A percentile compares a stretch with the other conserved stretches of the same genome.
These are phyloP conservation scores for Saccharomycopsis schoenii DNA, from an alignment of 805 yeast genomes.

Conservation along the genomic window DNA sequence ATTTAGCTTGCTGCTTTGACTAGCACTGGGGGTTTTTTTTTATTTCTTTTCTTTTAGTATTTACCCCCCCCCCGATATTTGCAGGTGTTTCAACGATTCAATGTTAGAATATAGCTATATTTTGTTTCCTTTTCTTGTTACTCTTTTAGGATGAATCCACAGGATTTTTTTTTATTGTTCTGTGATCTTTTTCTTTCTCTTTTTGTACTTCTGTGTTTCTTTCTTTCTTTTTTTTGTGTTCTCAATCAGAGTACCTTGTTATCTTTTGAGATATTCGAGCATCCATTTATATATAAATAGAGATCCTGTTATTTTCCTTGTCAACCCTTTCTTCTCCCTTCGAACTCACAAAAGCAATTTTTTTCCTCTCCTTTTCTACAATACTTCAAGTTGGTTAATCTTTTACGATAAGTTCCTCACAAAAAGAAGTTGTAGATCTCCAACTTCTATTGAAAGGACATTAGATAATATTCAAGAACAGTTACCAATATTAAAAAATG, in stretches of 20 bases:
- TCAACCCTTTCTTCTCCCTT: too few relatives aligned
- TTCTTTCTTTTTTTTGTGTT: not conserved
- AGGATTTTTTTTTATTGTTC: not conserved
- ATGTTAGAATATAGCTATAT: not conserved
- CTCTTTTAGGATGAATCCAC: not conserved
- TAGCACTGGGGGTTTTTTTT: not conserved
- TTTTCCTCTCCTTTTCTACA: too few relatives aligned
- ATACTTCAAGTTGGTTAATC: too few relatives aligned
- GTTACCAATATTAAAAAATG: not conserved
- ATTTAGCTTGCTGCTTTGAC: not conserved
- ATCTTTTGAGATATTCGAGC: not conserved
- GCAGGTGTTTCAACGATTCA: not conserved
- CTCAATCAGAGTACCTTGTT: not conserved
- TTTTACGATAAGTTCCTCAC: too few relatives aligned
- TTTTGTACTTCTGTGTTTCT: not conserved
- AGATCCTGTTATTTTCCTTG: not conserved
- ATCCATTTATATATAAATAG: not conserved
- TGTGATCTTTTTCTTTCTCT: not conserved
- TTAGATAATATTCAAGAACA: too few relatives aligned
- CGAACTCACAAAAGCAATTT: not conserved
- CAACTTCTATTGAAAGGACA: too few relatives aligned
- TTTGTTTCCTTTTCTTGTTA: not conserved
- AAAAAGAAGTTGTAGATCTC: too few relatives aligned
- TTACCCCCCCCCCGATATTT: not conserved
- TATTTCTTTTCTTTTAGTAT: not conserved